These are phyloP conservation scores for Leptomonas pyrrhocoris DNA, from an alignment of 208 protist species.

Conservation along the genomic window DNA sequence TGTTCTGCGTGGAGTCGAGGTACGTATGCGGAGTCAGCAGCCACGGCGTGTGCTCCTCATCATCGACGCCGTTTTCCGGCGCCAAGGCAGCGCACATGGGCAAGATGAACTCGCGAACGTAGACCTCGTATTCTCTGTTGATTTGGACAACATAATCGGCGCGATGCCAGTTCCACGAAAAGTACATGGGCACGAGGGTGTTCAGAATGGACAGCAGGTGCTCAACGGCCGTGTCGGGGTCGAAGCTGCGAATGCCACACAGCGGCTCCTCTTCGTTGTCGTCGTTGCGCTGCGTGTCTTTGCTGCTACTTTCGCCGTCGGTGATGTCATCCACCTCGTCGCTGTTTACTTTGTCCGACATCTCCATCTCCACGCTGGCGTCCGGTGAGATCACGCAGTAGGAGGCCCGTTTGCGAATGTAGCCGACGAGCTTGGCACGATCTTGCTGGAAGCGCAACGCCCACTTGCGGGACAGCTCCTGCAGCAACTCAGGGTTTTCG, in stretches of 20 bases:
- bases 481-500: constrained; percentile 69
- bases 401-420: constrained; percentile 45
- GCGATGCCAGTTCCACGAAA: constrained; percentile 89
- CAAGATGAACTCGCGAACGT: constrained; percentile 71
- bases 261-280: constrained; percentile 10
- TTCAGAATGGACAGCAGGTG: constrained; percentile 81
- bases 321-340: constrained; percentile 9
- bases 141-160: constrained; percentile 85
- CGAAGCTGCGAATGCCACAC: constrained; percentile 28
- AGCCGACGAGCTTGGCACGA: constrained; percentile 43
- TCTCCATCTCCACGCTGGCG: not conserved
- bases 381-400: constrained; percentile 27
- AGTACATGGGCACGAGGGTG: constrained; percentile 84
- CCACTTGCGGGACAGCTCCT: constrained; percentile 74
- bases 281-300: not conserved
- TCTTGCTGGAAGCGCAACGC: constrained; percentile 73
- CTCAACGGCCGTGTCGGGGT: constrained; percentile 63
- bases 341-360: constrained; percentile 4
- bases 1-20: constrained; percentile 21
- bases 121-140: constrained; percentile 83
- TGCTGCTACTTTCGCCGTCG: not conserved
- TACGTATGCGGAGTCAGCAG: constrained; percentile 40
- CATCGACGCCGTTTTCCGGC: constrained; percentile 64
- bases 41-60: constrained; percentile 47
- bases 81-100: constrained; percentile 62